phyloP scores from a whole-genome alignment of 164 flowering plant genomes.

The Cinnamomum micranthum region DNA sequence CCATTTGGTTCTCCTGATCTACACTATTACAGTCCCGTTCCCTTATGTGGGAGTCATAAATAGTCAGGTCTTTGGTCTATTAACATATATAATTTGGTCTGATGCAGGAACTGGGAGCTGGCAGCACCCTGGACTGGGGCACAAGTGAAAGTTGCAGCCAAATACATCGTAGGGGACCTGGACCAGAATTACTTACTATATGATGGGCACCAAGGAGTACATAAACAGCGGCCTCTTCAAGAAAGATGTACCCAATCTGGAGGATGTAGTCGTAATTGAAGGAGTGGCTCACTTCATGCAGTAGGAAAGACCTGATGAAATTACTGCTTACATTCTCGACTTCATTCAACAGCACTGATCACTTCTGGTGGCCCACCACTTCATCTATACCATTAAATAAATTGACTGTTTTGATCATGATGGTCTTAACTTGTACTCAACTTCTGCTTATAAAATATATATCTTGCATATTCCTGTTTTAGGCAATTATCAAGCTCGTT shows the following conservation, averaged over 20 bases:
- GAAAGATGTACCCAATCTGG: slow-evolving; percentile 11
- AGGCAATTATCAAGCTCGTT: neutral
- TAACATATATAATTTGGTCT: too few relatives aligned
- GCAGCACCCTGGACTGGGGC: slow-evolving; percentile 46
- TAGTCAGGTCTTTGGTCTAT: too few relatives aligned
- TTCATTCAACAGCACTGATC: slow-evolving; percentile 8
- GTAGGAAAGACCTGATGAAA: slow-evolving; percentile 12
- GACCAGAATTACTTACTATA: slow-evolving; percentile 30
- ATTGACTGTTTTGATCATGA: neutral
- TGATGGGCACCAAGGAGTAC: slow-evolving; percentile 27
- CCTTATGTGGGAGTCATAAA: too few relatives aligned
- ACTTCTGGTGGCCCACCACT: neutral
- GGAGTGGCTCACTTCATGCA: slow-evolving; percentile 15
- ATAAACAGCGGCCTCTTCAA: slow-evolving; percentile 27
- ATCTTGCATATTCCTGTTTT: neutral
- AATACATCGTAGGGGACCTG: slow-evolving; percentile 40
- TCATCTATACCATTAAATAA: neutral
- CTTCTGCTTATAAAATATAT: neutral
- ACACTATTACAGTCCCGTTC: too few relatives aligned
- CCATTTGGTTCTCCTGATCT: too few relatives aligned
- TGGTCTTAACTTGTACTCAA: neutral
- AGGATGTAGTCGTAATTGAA: slow-evolving; percentile 11
- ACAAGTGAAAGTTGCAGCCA: slow-evolving; percentile 39
- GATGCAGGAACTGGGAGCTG: slow-evolving; percentile 48
- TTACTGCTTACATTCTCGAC: slow-evolving; percentile 3